Evolutionary conservation across 495 filamentous ascomycete genomes (phyloP), one percentile per base, ranked within the genome.

Genomic region (Parachaetomium inaequale): DNA sequence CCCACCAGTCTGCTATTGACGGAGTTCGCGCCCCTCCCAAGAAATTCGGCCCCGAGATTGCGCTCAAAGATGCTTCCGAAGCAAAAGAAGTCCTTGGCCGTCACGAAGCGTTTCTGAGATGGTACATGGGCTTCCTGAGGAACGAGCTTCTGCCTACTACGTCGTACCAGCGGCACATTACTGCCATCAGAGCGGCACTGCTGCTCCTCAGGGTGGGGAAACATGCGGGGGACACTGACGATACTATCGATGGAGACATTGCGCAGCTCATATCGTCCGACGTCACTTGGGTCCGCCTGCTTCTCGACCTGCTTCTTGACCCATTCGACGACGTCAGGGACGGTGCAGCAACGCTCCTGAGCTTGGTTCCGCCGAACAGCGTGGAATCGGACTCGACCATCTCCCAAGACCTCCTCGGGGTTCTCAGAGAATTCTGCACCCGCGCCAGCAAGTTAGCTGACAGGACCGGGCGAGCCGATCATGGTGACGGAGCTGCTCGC

Each of bases 271-370:
- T 75, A 12, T 63, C 62, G 26, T 59, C 36, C 15, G 59, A 68
- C 59, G n/a, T 55, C n/a, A 77, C 79, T 3, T 79, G 92, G 51
- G 81, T 89, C 34, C 79, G 79, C n/a, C 72, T 87, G 21, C 75
- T 96, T 8, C 67, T 92, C 5, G 91, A 97, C 70, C 83, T 94
- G 11, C 66, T 96, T 1, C 75, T 94, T 49, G 88, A 98, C 68
- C 90, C 93, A 0, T 98, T 93, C 67, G 94, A 98, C 62, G 94
- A 98, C 76, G 88, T 98, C 12, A 82, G 94, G 62, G 83, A 83
- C 42, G 76, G 77, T 2, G 83, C 94, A 7, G 72, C 85, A 0
- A 75, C 76, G 7, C 74, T 91, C 17, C 62, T 96, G 28, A 81
- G 80, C 57, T 64, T 75, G 28, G 61, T 75, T 23, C 69, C 67